These are phyloP conservation scores for Pseudozyma flocculosa DNA, from an alignment of 1,284 basidiomycete species.

Conservation along the genomic window DNA sequence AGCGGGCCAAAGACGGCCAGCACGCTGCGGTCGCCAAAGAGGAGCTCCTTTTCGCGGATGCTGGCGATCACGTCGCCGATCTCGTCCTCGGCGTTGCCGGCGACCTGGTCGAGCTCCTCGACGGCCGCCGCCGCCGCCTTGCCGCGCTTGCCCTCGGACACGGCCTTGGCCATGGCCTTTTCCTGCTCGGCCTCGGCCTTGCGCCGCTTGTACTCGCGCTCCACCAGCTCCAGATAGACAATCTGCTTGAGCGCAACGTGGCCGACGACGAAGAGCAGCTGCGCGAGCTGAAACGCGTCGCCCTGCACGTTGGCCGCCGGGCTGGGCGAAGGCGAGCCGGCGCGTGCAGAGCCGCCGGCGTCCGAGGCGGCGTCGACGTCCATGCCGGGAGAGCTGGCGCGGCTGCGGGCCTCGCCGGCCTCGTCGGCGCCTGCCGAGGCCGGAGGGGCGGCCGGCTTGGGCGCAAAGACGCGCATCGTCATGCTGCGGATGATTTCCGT, in stretches of 20 bases:
- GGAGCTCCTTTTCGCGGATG: slow-evolving; percentile 81
- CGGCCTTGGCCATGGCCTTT: slow-evolving; percentile 38
- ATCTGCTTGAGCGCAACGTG: slow-evolving; percentile 98
- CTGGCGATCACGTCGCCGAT: slow-evolving; percentile 86
- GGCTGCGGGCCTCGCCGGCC: neutral
- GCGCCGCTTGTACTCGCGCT: slow-evolving; percentile 92
- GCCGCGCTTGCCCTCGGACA: slow-evolving; percentile 38
- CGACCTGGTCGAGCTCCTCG: slow-evolving; percentile 83
- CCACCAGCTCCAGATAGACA: slow-evolving; percentile 93
- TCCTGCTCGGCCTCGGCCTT: slow-evolving; percentile 78
- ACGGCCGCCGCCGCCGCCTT: slow-evolving; percentile 62
- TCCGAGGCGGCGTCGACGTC: slow-evolving; percentile 18
- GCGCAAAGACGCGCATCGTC: slow-evolving; percentile 71
- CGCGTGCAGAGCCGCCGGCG: neutral
- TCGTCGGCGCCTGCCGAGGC: neutral
- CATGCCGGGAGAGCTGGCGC: neutral
- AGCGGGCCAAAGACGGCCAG: slow-evolving; percentile 84
- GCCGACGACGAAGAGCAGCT: slow-evolving; percentile 89
- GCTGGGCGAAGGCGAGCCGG: neutral
- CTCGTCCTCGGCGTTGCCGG: slow-evolving; percentile 96
- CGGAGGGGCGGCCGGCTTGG: slow-evolving; percentile 6
- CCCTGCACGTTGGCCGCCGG: slow-evolving; percentile 12
- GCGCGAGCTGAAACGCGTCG: slow-evolving; percentile 76
- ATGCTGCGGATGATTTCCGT: slow-evolving; percentile 79
- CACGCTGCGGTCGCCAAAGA: slow-evolving; percentile 81